A percentile compares a stretch with the other conserved stretches of the same genome.
Evolutionary conservation across 768 basidiomycete species (phyloP).

Genomic region (Russula abietina): DNA sequence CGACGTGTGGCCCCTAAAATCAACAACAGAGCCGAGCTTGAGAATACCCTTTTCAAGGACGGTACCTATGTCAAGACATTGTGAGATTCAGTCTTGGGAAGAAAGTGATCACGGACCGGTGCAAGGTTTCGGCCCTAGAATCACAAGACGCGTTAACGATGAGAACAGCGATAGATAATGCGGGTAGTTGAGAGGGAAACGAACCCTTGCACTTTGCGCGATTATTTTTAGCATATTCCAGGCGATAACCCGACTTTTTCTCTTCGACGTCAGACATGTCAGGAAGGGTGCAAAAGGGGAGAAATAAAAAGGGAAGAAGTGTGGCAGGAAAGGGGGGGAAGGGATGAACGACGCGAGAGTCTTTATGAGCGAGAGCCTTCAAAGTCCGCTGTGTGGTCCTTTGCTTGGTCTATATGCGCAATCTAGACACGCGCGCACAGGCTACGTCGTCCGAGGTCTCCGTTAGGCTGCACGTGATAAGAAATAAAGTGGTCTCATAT

Average conservation of each 20-base stretch:
- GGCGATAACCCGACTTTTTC: slow-evolving; percentile 62
- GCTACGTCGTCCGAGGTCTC: background rate
- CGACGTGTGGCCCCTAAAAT: slow-evolving; percentile 59
- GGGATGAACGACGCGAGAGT: slow-evolving; percentile 24
- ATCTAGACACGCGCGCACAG: slow-evolving; percentile 5
- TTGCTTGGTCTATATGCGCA: background rate
- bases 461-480: background rate
- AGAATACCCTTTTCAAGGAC: slow-evolving; percentile 65
- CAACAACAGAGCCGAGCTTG: slow-evolving; percentile 69
- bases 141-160: slow-evolving; percentile 27
- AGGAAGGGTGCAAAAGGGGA: slow-evolving; percentile 1
- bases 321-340: slow-evolving; percentile 26
- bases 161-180: slow-evolving; percentile 27
- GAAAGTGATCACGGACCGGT: slow-evolving; percentile 39
- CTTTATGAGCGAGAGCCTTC: slow-evolving; percentile 27
- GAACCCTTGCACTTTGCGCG: slow-evolving; percentile 77
- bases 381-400: slow-evolving; percentile 33
- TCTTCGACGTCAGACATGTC: slow-evolving; percentile 37
- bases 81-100: slow-evolving; percentile 23
- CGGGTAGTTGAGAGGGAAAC: slow-evolving; percentile 27
- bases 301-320: slow-evolving; percentile 19
- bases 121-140: slow-evolving; percentile 71
- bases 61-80: slow-evolving; percentile 44
- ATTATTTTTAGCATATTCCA: slow-evolving; percentile 65
- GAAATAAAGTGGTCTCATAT: slow-evolving; percentile 6